These are phyloP conservation scores for Coemansia sp. DNA, from an alignment of 192 early-diverging fungal species.

Conservation along the genomic window DNA sequence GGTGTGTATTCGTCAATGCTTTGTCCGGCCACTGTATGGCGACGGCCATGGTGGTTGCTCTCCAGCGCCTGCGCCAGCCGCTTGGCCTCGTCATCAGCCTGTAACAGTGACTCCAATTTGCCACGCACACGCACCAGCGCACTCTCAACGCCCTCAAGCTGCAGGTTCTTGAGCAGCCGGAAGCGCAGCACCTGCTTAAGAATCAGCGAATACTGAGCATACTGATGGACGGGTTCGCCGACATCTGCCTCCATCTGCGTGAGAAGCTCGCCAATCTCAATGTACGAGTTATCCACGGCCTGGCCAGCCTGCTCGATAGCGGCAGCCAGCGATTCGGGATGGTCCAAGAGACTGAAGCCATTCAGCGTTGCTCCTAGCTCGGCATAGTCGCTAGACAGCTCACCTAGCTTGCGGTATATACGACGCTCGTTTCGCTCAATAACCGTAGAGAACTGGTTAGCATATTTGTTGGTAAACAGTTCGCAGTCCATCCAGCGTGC, in stretches of 20 bases:
- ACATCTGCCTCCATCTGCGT: conserved; percentile 74
- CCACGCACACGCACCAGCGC: conserved; percentile 71
- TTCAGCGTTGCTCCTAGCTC: conserved; percentile 93
- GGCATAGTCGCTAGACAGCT: conserved; percentile 75
- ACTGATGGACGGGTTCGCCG: conserved; percentile 82
- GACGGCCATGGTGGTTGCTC: neutral
- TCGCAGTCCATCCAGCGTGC: conserved; percentile 87
- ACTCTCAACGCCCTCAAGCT: conserved; percentile 76
- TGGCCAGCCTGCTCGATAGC: conserved; percentile 92
- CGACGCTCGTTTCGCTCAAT: conserved; percentile 74
- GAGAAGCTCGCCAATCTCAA: conserved; percentile 71
- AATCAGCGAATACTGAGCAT: conserved; percentile 82
- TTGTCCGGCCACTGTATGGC: neutral
- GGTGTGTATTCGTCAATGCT: neutral
- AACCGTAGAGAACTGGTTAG: conserved; percentile 72
- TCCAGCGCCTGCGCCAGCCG: conserved; percentile 68
- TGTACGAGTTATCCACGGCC: conserved; percentile 83
- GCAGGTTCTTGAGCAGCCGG: conserved; percentile 82
- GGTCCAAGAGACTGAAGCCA: conserved; percentile 90
- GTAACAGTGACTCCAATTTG: conserved; percentile 59
- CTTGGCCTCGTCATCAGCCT: conserved; percentile 71
- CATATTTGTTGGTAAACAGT: conserved; percentile 86
- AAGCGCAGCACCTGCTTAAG: conserved; percentile 86
- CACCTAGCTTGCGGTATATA: conserved; percentile 70
- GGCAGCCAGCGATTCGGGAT: conserved; percentile 62